A percentile compares a stretch with the other conserved stretches of the same genome.
Evolutionary conservation across 139 green algal genomes (phyloP).

Genomic region (Eudorina sp.): DNA sequence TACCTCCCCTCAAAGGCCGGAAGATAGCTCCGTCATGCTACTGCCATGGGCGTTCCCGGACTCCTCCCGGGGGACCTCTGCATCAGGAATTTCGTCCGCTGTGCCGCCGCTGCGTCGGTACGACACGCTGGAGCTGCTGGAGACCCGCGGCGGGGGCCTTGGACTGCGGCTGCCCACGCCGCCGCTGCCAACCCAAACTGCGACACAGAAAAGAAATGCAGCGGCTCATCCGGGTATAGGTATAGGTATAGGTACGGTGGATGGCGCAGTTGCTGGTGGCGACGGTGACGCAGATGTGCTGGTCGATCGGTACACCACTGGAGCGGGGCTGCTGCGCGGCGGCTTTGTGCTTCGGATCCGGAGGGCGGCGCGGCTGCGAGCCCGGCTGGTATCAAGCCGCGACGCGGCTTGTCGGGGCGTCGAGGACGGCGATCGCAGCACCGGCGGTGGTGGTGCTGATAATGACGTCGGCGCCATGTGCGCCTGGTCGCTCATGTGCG

Average conservation of each 20-base stretch:
- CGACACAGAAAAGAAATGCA: too few relatives aligned
- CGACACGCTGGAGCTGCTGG: constrained; percentile 16
- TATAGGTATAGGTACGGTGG: too few relatives aligned
- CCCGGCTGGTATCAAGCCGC: background rate
- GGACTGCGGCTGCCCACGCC: background rate
- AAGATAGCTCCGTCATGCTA: too few relatives aligned
- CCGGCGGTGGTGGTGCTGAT: background rate
- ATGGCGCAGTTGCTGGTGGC: background rate
- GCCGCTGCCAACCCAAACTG: background rate
- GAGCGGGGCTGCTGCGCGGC: constrained; percentile 47
- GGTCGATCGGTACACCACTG: constrained; percentile 49
- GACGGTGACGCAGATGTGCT: background rate
- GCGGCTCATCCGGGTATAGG: too few relatives aligned
- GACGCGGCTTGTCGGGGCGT: background rate
- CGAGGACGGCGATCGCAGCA: background rate
- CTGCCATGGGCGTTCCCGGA: too few relatives aligned
- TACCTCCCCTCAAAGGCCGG: too few relatives aligned
- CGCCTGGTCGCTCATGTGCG: constrained; percentile 60
- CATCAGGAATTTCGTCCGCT: too few relatives aligned
- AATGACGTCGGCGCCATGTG: background rate
- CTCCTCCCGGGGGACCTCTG: too few relatives aligned
- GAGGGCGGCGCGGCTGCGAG: background rate
- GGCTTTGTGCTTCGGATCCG: constrained; percentile 52
- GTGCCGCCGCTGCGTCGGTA: constrained; percentile 5
- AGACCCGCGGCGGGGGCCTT: background rate